A percentile compares a stretch with the other conserved stretches of the same genome.
phyloP scores from a whole-genome alignment of 768 basidiomycete species.

The Cystobasidium tubakii region DNA sequence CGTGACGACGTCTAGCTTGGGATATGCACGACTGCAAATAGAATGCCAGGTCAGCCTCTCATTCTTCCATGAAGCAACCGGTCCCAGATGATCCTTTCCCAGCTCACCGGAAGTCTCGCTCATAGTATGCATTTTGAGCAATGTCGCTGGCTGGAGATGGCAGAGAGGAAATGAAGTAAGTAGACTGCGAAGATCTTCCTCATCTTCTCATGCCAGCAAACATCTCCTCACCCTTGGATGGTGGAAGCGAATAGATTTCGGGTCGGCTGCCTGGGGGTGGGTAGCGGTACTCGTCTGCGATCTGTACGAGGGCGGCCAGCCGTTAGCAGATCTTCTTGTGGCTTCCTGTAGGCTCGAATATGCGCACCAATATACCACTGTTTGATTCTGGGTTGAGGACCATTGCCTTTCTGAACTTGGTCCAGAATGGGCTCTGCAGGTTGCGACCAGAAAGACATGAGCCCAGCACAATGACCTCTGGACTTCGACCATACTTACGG shows the following conservation, averaged over 20 bases:
- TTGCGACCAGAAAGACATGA: not conserved
- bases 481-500: not conserved
- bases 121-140: slow-evolving; percentile 33
- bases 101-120: slow-evolving; percentile 37
- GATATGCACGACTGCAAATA: slow-evolving; percentile 18
- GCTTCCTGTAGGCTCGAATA: not conserved
- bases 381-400: slow-evolving; percentile 30
- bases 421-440: slow-evolving; percentile 33
- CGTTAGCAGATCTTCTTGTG: not conserved
- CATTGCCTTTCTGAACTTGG: slow-evolving; percentile 30
- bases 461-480: not conserved
- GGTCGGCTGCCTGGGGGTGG: slow-evolving; percentile 26
- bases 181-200: not conserved
- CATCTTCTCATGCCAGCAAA: not conserved
- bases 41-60: not conserved
- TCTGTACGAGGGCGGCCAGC: not conserved
- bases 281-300: slow-evolving; percentile 13
- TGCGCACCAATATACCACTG: slow-evolving; percentile 13
- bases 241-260: slow-evolving; percentile 23
- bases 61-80: too few species aligned
- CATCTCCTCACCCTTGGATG: slow-evolving; percentile 18
- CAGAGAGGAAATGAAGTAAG: not conserved
- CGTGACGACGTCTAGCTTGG: slow-evolving; percentile 28
- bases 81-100: too few species aligned
- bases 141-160: slow-evolving; percentile 20